Conservation (phyloP, 495 filamentous ascomycete genomes). For the Mytilinidion resinicola region DNA sequence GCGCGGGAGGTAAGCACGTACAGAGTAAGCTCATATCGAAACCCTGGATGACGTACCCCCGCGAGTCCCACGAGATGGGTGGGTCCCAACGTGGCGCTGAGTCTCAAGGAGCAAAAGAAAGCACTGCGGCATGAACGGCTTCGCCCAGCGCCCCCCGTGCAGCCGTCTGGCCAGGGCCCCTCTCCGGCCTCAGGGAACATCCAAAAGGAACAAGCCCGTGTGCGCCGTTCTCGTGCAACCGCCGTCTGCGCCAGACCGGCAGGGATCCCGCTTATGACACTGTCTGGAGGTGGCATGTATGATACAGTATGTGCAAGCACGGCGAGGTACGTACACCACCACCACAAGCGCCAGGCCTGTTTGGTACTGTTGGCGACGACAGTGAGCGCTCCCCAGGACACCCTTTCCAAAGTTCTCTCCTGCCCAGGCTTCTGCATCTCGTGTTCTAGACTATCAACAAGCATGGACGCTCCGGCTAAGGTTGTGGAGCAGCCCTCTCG, state of each 20-base stretch:
- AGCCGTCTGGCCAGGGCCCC: no score
- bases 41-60: constrained; percentile 26
- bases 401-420: background rate
- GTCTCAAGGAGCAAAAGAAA: constrained; percentile 8
- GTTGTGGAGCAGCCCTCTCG: background rate
- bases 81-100: constrained; percentile 25
- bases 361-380: no score
- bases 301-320: no score
- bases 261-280: no score
- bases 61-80: constrained; percentile 23
- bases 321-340: no score
- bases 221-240: no score
- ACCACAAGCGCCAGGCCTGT: no score
- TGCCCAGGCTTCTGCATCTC: background rate
- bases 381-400: background rate
- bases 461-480: background rate
- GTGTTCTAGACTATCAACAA: constrained; percentile 4
- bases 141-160: background rate
- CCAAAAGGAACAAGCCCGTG: no score
- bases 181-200: no score
- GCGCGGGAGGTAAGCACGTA: constrained; percentile 2
- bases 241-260: no score
- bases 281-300: no score
- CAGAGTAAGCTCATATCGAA: constrained; percentile 3
- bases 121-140: constrained; percentile 20